A percentile compares a stretch with the other conserved stretches of the same genome.
These are phyloP conservation scores for Vigna trinervia DNA, from an alignment of 306 rosid species.

Conservation along the genomic window DNA sequence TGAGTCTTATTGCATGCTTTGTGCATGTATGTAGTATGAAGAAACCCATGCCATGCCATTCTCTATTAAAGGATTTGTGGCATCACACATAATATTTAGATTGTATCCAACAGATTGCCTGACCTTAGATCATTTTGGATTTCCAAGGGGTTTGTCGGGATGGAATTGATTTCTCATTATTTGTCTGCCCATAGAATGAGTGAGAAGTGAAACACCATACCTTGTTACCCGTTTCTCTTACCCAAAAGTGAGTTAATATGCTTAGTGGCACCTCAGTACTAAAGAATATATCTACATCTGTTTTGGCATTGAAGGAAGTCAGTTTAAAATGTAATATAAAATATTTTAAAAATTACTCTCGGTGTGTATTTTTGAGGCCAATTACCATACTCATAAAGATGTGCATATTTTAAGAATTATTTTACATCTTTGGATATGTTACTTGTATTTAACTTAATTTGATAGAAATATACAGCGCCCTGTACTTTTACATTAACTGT, in stretches of 20 bases:
- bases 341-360: no score
- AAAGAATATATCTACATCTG: not conserved
- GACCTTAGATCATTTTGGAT: not conserved
- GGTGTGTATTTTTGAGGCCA: not conserved
- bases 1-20: slow-evolving; percentile 13
- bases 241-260: slow-evolving; percentile 24
- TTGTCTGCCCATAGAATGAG: not conserved
- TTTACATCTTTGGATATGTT: not conserved
- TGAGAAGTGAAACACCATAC: slow-evolving; percentile 5
- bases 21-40: slow-evolving; percentile 6
- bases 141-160: slow-evolving; percentile 19
- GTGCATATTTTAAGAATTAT: not conserved
- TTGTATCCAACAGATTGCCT: slow-evolving; percentile 9
- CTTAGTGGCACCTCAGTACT: not conserved
- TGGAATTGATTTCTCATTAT: not conserved
- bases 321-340: not conserved
- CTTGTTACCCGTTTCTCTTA: slow-evolving; percentile 1
- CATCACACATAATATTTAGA: not conserved
- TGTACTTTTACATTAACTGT: not conserved
- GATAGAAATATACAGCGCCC: not conserved
- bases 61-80: not conserved
- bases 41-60: not conserved
- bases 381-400: not conserved
- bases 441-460: not conserved
- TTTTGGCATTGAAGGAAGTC: not conserved